Conservation (phyloP, 345 rosid genomes). For the Eucalyptus sideroxylon region DNA sequence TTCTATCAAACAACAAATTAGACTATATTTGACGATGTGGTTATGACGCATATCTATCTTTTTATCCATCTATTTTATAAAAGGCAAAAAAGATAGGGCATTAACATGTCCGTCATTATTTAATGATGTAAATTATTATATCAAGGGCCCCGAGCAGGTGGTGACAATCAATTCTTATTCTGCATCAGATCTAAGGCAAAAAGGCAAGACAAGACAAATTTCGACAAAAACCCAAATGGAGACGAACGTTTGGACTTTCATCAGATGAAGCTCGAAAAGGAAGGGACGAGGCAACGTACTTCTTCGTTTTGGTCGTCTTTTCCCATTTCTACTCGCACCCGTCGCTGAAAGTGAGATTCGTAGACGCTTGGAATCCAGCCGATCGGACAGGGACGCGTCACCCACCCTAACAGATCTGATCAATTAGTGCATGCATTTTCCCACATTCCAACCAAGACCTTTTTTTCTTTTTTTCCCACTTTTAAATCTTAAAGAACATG, state of each 20-base stretch:
- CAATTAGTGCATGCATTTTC: neutral
- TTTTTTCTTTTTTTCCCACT: neutral
- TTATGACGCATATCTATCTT: neutral
- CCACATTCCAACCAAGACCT: neutral
- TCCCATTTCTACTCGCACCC: neutral
- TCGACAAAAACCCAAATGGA: neutral
- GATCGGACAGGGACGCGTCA: neutral
- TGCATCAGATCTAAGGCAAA: neutral
- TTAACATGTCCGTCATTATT: neutral
- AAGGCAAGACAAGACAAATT: neutral
- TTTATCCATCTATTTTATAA: neutral
- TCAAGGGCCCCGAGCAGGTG: neutral
- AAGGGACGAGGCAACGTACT: neutral
- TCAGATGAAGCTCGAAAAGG: neutral
- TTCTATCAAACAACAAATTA: neutral
- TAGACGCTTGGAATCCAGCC: neutral
- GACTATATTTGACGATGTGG: neutral
- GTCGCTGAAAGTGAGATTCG: neutral
- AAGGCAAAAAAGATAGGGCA: neutral
- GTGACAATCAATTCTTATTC: neutral
- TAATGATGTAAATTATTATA: neutral
- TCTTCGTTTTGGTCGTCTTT: neutral
- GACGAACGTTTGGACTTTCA: neutral
- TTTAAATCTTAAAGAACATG: neutral
- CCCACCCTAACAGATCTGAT: neutral